Evolutionary conservation across 78 protist genomes (phyloP), one percentile per base, ranked within the genome.

Genomic region (Dictyostelium discoideum): DNA sequence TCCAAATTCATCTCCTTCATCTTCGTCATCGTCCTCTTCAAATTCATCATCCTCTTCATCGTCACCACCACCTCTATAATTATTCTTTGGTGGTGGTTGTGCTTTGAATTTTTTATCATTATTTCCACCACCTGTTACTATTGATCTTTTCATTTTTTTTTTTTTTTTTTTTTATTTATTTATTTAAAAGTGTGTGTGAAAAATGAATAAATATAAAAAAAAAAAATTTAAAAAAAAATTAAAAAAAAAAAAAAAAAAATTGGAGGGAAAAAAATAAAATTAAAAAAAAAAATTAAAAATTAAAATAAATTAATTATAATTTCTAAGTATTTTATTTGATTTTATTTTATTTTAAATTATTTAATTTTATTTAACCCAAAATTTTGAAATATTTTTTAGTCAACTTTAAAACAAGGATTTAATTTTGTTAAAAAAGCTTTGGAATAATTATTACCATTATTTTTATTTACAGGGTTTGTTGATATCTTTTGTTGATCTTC

Each of bases 11-110:
- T 90, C 95, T 14, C 54, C 87, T 26, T 90, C 89, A 46, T 90
- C 95, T 13, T 69, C 63, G 1, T 88, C 94, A 13, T 88, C 63
- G 13, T 88, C 94, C 4, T 88, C 94, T 1, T 86, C 92, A 29
- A 60, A 60, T 9, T 88, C 94, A 8, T 90, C 95, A 3, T 83
- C 95, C 2, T 90, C 95, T 1, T 90, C 95, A 8, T 90, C 95
- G 3, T 90, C 84, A 3, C 60, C 84, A 3, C 60, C 83, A 20
- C 84, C 57, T 10, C 54, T 37, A 6, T 77, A 40, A 44, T 46
- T 32, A 8, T n/a, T 79, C 10, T 46, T 39, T 44, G 84, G 16
- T 16, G 84, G 60, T 79, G 84, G n/a, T 76, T 29, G 83, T 42
- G 84, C 18, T 79, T 74, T 74, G 6, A 14, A 37, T 37, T 74